Evolutionary conservation across 441 rosid species (phyloP), one percentile per base, ranked within the genome.

Genomic region (Populus trichocarpa): DNA sequence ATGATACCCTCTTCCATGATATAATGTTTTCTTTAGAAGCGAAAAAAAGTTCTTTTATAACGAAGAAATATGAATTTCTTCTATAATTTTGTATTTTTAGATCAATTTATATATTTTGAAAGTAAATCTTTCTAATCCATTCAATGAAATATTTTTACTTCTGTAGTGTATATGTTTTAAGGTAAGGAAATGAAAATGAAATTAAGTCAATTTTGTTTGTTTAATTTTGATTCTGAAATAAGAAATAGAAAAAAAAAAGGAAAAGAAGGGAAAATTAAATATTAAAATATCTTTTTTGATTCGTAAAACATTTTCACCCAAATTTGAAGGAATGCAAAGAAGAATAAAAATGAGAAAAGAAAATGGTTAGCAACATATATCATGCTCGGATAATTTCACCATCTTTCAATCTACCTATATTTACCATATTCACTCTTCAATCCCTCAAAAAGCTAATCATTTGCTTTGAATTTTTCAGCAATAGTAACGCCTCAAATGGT

Each of bases 401-500:
- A 14, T 53, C 61, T 14, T 50, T 50, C 26, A 30, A 3, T 26
- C 11, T 50, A 14, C 32, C 20, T 57, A 25, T 67, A 67, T 69
- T 57, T 38, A 67, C 70, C 35, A 77, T 40, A 79, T 53, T 71
- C 78, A 77, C 75, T 76, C 26, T 80, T 76, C 69, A 67, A 59
- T 75, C 22, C 18, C 66, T 72, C 75, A 13, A 59, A 87, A 86
- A 79, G 77, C 78, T 82, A 81, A 84, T 85, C 83, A 85, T 87
- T 86, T 88, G 84, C 30, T 83, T 85, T 81, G 84, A 82, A 77
- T 73, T 76, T 76, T 76, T 40, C 73, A 74, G 79, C 71, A 75
- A 78, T 78, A 33, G 67, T 82, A 80, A 86, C 78, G 83, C 79
- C 78, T 71, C 6, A 70, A 70, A 81, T 80, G 90, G 90, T 84